Conservation (phyloP, 208 protist genomes). For the Leishmania martiniquensis region DNA sequence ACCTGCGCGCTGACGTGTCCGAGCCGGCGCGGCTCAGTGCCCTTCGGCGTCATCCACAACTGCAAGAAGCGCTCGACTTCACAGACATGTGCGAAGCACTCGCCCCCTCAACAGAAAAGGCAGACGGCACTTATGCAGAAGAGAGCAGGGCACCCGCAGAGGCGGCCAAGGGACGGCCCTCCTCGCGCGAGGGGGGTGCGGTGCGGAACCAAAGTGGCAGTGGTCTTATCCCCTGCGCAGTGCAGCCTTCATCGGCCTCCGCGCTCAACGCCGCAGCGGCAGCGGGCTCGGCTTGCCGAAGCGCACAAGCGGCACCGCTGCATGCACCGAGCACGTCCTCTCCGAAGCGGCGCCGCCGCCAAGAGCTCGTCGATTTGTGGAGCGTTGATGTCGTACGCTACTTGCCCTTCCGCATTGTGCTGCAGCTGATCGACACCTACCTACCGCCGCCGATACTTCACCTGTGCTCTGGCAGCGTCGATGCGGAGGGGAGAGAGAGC, state of each 20-base stretch:
- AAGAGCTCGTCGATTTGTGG: slow-evolving; percentile 22
- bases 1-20: slow-evolving; percentile 19
- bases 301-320: background rate
- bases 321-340: background rate
- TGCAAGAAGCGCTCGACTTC: slow-evolving; percentile 16
- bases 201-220: background rate
- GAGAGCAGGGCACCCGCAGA: background rate
- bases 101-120: background rate
- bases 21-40: slow-evolving; percentile 18
- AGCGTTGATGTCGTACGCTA: slow-evolving; percentile 27
- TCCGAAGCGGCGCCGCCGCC: slow-evolving; percentile 1
- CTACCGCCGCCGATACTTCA: slow-evolving; percentile 42
- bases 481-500: background rate
- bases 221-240: background rate
- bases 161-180: background rate
- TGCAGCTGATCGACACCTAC: slow-evolving; percentile 66
- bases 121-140: background rate
- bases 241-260: background rate
- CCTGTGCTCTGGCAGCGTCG: slow-evolving; percentile 10
- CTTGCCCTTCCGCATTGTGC: slow-evolving; percentile 42
- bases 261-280: background rate
- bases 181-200: background rate
- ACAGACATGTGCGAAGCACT: slow-evolving; percentile 18
- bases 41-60: slow-evolving; percentile 21
- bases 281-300: background rate